These are phyloP conservation scores for Microascus cirrosus DNA, from an alignment of 2,329 filamentous ascomycete species.

Conservation along the genomic window DNA sequence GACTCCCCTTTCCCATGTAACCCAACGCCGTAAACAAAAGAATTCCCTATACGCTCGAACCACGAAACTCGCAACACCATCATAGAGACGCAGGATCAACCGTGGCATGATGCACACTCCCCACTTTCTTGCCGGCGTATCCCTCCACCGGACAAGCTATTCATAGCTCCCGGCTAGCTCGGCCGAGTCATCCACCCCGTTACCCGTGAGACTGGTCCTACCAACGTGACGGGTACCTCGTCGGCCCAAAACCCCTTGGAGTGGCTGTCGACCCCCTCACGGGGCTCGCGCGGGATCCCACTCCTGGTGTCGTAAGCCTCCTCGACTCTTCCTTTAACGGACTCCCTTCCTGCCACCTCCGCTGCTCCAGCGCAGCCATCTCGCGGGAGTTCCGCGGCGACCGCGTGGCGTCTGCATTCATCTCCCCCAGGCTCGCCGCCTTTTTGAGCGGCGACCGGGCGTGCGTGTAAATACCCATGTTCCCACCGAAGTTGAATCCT, in stretches of 20 bases:
- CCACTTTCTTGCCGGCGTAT: background rate
- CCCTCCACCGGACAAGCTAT: background rate
- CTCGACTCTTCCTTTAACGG: background rate
- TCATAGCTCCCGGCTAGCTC: background rate
- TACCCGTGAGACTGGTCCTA: background rate
- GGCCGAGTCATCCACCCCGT: background rate
- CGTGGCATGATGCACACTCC: background rate
- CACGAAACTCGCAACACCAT: background rate
- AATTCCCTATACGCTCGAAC: too few species aligned
- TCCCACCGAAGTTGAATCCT: conserved; percentile 48
- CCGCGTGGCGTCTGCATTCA: conserved; percentile 26
- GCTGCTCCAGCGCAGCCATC: conserved; percentile 48
- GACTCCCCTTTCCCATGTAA: background rate
- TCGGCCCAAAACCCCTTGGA: background rate
- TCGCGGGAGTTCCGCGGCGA: conserved; percentile 50
- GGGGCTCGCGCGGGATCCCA: background rate
- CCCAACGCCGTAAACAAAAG: background rate
- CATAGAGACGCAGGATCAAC: background rate
- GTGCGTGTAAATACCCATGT: conserved; percentile 68
- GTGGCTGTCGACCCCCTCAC: background rate
- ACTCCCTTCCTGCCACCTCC: conserved; percentile 12
- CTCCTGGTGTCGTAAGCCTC: background rate
- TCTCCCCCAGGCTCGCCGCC: conserved; percentile 50
- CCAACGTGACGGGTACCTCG: background rate
- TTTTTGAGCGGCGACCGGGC: conserved; percentile 78